phyloP scores from a whole-genome alignment of 768 basidiomycete genomes.

The Trametes punicea region DNA sequence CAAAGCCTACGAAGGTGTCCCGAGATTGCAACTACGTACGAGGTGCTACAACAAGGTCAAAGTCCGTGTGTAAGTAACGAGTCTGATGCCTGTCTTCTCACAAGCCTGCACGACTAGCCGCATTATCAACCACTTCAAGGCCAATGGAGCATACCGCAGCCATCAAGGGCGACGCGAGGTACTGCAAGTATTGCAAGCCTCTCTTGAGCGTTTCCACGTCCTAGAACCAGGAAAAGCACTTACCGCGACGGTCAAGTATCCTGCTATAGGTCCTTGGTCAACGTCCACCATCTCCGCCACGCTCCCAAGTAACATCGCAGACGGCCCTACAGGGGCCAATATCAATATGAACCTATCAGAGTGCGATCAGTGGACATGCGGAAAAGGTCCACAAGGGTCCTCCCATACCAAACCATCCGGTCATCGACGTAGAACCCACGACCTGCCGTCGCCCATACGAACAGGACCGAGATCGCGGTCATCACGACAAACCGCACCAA shows the following conservation, averaged over 20 bases:
- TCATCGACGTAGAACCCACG: constrained; percentile 26
- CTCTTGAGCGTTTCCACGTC: not conserved
- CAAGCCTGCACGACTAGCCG: not conserved
- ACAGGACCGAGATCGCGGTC: constrained; percentile 25
- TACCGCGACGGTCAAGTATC: constrained; percentile 26
- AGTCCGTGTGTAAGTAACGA: too few relatives aligned
- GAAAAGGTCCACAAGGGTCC: not conserved
- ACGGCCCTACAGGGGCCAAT: constrained; percentile 25
- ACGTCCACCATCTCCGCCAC: constrained; percentile 27
- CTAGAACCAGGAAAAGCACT: not conserved
- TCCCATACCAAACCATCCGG: constrained; percentile 26
- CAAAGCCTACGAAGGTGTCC: too few relatives aligned
- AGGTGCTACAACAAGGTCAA: too few relatives aligned
- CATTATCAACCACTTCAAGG: constrained; percentile 20
- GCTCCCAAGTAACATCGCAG: constrained; percentile 29
- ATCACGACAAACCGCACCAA: constrained; percentile 25
- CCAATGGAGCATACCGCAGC: constrained; percentile 25
- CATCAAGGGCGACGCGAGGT: constrained; percentile 20
- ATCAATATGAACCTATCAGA: constrained; percentile 27
- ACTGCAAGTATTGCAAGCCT: not conserved
- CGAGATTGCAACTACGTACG: too few relatives aligned
- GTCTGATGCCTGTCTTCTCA: not conserved
- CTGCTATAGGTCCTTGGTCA: constrained; percentile 26
- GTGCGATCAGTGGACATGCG: not conserved
- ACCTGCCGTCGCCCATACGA: constrained; percentile 26